Conservation (phyloP, 2,329 filamentous ascomycete genomes). For the Hortaea werneckii region DNA sequence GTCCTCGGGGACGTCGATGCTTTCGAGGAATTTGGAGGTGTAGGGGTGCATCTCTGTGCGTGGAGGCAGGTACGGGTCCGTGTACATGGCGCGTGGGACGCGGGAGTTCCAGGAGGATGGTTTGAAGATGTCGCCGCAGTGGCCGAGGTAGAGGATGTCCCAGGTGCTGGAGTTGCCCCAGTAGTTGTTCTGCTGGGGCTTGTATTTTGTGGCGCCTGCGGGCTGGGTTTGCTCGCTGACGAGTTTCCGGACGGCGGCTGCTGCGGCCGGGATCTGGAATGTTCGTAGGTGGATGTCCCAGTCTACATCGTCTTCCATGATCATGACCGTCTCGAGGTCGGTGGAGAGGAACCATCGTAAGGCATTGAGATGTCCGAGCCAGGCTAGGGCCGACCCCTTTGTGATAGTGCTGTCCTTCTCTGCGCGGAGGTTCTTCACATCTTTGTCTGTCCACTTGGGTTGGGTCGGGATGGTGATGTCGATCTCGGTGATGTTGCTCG, state of each 20-base stretch:
- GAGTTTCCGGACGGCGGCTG: slow-evolving; percentile 30
- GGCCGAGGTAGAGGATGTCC: slow-evolving; percentile 32
- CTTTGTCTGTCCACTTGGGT: slow-evolving; percentile 27
- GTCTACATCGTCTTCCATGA: slow-evolving; percentile 38
- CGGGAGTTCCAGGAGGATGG: slow-evolving; percentile 16
- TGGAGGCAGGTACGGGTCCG: slow-evolving; percentile 28
- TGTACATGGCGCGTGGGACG: slow-evolving; percentile 20
- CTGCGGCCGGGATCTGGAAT: slow-evolving; percentile 32
- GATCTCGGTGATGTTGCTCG: slow-evolving; percentile 29
- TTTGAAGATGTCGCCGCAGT: slow-evolving; percentile 32
- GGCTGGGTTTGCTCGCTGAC: slow-evolving; percentile 13
- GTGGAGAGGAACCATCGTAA: slow-evolving; percentile 33
- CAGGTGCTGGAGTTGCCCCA: slow-evolving; percentile 30
- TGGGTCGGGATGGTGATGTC: slow-evolving; percentile 30
- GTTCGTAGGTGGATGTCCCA: slow-evolving; percentile 36
- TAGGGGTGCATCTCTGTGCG: slow-evolving; percentile 27
- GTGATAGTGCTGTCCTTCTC: slow-evolving; percentile 22
- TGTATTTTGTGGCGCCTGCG: background rate
- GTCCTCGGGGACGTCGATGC: slow-evolving; percentile 27
- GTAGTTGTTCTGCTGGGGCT: slow-evolving; percentile 19
- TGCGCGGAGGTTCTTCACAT: slow-evolving; percentile 21
- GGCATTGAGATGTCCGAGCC: slow-evolving; percentile 32
- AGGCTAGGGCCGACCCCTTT: slow-evolving; percentile 30
- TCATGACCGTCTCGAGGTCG: slow-evolving; percentile 31
- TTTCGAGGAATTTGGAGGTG: slow-evolving; percentile 28